Percentiles rank a stretch among this genome's conserved stretches.
These are phyloP conservation scores for Penicillium sp. DNA, from an alignment of 2,329 filamentous ascomycete species.

Conservation along the genomic window DNA sequence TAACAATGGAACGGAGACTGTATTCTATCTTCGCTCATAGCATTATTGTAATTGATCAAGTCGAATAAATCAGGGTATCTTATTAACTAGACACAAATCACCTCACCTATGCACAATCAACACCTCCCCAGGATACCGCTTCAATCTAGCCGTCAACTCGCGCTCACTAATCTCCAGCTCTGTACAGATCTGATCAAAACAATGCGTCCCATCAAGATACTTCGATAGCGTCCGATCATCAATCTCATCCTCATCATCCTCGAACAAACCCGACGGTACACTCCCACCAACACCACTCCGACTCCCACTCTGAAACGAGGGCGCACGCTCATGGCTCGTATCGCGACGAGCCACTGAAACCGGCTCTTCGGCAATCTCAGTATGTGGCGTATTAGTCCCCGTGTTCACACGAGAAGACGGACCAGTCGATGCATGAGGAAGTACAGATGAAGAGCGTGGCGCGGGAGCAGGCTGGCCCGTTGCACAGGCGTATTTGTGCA, in stretches of 20 bases:
- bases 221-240: conserved; percentile 37
- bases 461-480: conserved; percentile 31
- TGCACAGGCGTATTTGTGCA: conserved; percentile 79
- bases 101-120: conserved; percentile 44
- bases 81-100: neutral
- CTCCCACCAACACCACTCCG: conserved; percentile 15
- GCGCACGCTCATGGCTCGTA: conserved; percentile 20
- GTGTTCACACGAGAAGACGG: conserved; percentile 30
- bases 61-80: neutral
- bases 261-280: conserved; percentile 18
- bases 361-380: conserved; percentile 19
- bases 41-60: neutral
- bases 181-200: conserved; percentile 49
- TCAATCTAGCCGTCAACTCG: conserved; percentile 42
- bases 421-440: conserved; percentile 17
- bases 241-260: conserved; percentile 32
- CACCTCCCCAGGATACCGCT: conserved; percentile 42
- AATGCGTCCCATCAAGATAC: conserved; percentile 47
- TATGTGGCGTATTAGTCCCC: conserved; percentile 30
- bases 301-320: conserved; percentile 27
- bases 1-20: neutral
- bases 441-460: conserved; percentile 21
- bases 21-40: neutral
- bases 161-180: conserved; percentile 47
- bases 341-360: conserved; percentile 13